Evolutionary conservation across 2,329 filamentous ascomycete genomes (phyloP).

Genomic region (Hypomyces rosellus): DNA sequence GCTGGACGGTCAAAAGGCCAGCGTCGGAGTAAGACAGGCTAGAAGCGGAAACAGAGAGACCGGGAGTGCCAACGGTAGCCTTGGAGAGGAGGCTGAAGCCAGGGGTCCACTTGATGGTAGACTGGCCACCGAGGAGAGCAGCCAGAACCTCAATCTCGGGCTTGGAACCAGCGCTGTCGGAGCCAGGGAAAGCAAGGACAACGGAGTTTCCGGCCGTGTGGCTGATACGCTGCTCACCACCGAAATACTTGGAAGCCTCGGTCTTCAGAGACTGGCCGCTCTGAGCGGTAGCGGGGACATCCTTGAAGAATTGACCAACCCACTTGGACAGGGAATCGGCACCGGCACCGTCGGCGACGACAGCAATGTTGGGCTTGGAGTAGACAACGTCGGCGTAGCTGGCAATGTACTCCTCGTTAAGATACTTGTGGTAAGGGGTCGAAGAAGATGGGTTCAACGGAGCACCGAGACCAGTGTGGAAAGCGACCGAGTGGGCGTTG

Average conservation of each 20-base stretch:
- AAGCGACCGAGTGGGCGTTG: constrained; percentile 77
- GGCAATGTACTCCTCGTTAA: constrained; percentile 68
- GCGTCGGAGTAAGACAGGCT: constrained; percentile 90
- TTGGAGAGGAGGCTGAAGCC: constrained; percentile 90
- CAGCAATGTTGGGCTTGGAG: constrained; percentile 81
- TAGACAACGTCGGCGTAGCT: constrained; percentile 75
- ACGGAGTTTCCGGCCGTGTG: constrained; percentile 73
- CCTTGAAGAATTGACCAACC: constrained; percentile 87
- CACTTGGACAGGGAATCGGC: constrained; percentile 75
- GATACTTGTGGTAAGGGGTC: constrained; percentile 70
- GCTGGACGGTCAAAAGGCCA: constrained; percentile 77
- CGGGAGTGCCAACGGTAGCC: constrained; percentile 59
- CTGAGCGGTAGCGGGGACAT: constrained; percentile 50
- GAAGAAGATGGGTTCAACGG: constrained; percentile 67
- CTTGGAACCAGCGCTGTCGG: constrained; percentile 75
- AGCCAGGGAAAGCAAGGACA: constrained; percentile 89
- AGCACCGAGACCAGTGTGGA: constrained; percentile 86
- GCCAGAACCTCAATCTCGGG: constrained; percentile 83
- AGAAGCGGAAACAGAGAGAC: constrained; percentile 63
- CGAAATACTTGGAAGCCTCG: constrained; percentile 76
- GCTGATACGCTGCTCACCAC: constrained; percentile 86
- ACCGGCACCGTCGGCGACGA: constrained; percentile 83
- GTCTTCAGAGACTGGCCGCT: constrained; percentile 49
- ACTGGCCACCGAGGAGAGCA: constrained; percentile 82
- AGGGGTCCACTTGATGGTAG: constrained; percentile 89